phyloP scores from a whole-genome alignment of 2,329 filamentous ascomycete genomes.

The Penicillium sp. region DNA sequence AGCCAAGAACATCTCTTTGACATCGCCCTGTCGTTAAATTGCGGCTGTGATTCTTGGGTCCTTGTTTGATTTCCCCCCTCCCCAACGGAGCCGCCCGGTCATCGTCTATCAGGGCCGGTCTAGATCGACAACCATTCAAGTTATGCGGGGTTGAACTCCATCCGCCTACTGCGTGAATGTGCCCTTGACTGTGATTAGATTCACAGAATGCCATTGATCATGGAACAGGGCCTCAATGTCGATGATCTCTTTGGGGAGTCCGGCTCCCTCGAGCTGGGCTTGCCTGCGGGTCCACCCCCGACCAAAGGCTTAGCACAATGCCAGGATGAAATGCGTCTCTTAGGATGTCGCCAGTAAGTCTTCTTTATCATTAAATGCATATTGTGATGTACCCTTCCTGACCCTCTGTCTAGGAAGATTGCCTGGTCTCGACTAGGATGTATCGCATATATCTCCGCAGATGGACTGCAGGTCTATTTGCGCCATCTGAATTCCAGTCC shows the following conservation, averaged over 20 bases:
- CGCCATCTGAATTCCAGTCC: conserved; percentile 69
- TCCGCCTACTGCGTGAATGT: conserved; percentile 4
- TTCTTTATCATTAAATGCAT: background rate
- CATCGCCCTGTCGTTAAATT: background rate
- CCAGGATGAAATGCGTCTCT: conserved; percentile 71
- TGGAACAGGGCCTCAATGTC: conserved; percentile 61
- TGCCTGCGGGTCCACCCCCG: conserved; percentile 49
- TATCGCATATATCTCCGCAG: conserved; percentile 75
- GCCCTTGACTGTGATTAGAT: background rate
- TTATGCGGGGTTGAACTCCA: conserved; percentile 16
- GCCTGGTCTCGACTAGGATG: conserved; percentile 87
- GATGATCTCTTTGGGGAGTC: conserved; percentile 75
- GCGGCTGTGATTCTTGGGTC: background rate
- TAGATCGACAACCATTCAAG: conserved; percentile 7
- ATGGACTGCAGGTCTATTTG: conserved; percentile 69
- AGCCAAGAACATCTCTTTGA: background rate
- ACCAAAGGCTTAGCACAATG: conserved; percentile 69
- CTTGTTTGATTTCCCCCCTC: background rate
- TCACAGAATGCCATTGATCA: conserved; percentile 51
- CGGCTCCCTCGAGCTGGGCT: conserved; percentile 57
- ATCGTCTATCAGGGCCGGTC: conserved; percentile 2
- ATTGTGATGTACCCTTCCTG: background rate
- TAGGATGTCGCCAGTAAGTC: conserved; percentile 79
- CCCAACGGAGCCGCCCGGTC: conserved; percentile 4
- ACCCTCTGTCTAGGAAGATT: conserved; percentile 59